Base-by-base conservation (phyloP, 345 rosid genomes). In the Excoecaria cochinchinensis region DNA sequence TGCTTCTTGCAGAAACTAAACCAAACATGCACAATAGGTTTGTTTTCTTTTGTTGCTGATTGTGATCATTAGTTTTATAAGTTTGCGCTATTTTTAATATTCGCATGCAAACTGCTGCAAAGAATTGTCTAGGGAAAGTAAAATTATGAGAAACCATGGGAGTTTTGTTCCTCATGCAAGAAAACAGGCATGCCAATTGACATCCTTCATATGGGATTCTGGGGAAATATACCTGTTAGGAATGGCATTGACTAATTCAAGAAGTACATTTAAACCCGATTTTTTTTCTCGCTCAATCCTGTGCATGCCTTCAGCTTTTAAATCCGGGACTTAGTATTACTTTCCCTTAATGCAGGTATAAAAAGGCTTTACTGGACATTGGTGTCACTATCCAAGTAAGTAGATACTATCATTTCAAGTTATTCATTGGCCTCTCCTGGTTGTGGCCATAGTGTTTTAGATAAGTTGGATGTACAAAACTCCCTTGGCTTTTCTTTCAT, bases 321-420 rank as follows among this genome's bases (percentile, higher is more conserved):
- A 47, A 59, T 69, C 40, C 8, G 60, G 25, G 19, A 24, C 25
- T 67, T 51, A 71, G n/a, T 46, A 44, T 69, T 38, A 64, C 38
- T 62, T 70, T 79, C n/a, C 8, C 69, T 61, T 19, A 50, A 58
- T 84, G 87, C 88, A 95, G 99, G 87, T 90, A 90, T 79, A 89
- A 88, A 85, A 90, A 74, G 82, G 99, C 95, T 77, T 70, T 92
- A 68, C 82, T 95, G 77, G 97, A 92, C 75, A 95, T 91, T 78
- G 94, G 90, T 79, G 82, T 90, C 79, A 90, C 84, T 47, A 78
- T 92, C 82, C 88, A 88, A 78, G 99, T 92, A 80, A 86, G 89
- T 79, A 52, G 3, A 57, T 63, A 39, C 8, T 21, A 5, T 25
- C 57, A 25, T 61, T 15, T 72, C 46, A n/a, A n/a, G 3, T 38